Evolutionary conservation across 2,329 filamentous ascomycete genomes (phyloP).

Genomic region (Ophiostoma fasciatum): DNA sequence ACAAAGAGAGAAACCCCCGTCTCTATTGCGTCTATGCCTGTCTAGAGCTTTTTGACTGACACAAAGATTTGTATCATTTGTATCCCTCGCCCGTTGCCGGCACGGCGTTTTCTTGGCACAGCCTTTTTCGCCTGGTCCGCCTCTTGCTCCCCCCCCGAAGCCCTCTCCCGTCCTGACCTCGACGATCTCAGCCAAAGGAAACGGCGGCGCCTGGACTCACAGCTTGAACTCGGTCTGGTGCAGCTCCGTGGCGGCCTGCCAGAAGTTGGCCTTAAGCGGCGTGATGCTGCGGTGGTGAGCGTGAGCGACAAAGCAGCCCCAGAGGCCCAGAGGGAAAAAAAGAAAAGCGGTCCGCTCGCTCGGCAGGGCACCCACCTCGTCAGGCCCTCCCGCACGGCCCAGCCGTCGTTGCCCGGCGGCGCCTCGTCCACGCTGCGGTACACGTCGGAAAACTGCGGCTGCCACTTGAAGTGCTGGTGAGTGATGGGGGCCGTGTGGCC

Average conservation of each 20-base stretch:
- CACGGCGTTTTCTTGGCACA: too few species aligned
- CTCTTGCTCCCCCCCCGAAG: too few species aligned
- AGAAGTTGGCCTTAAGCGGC: constrained; percentile 83
- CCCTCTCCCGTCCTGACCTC: too few species aligned
- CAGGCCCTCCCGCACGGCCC: constrained; percentile 75
- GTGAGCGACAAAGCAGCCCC: too few species aligned
- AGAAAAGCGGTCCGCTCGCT: too few species aligned
- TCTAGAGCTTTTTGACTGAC: constrained; percentile 4
- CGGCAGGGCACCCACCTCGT: constrained; percentile 52
- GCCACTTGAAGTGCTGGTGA: constrained; percentile 92
- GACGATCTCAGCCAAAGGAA: too few species aligned
- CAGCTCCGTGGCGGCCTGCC: constrained; percentile 51
- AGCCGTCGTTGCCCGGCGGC: constrained; percentile 75
- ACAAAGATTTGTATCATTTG: background rate
- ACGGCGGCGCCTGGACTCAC: constrained; percentile 50
- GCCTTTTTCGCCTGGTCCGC: too few species aligned
- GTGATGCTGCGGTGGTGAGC: constrained; percentile 56
- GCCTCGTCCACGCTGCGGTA: constrained; percentile 73
- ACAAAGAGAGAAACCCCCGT: background rate
- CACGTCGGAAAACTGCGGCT: constrained; percentile 73
- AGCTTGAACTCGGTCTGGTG: constrained; percentile 61
- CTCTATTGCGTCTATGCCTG: constrained; percentile 7
- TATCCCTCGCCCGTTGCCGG: background rate
- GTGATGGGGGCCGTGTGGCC: constrained; percentile 22
- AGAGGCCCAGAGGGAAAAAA: background rate